A percentile compares a stretch with the other conserved stretches of the same genome.
These are phyloP conservation scores for Rhodotorula sphaerocarpa DNA, from an alignment of 768 basidiomycete genomes.

Conservation along the genomic window DNA sequence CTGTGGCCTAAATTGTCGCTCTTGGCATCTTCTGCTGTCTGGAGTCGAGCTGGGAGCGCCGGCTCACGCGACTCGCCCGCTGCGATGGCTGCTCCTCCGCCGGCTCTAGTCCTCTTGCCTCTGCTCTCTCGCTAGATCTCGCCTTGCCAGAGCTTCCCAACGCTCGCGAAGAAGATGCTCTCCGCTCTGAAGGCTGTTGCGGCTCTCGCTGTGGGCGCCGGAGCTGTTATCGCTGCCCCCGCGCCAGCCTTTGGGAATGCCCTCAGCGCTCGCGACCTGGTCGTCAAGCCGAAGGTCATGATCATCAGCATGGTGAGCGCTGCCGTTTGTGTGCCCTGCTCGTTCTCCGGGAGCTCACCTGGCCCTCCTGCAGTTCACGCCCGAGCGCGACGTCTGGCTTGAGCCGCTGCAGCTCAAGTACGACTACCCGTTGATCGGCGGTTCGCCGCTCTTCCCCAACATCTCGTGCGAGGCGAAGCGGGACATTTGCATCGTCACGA, in stretches of 20 bases:
- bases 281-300: constrained; percentile 38
- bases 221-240: constrained; percentile 12
- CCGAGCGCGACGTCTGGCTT: constrained; percentile 41
- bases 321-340: not conserved
- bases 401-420: constrained; percentile 39
- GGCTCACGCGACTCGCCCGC: no score
- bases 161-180: not conserved
- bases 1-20: no score
- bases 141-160: no score
- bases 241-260: no score
- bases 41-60: no score
- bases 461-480: constrained; percentile 44
- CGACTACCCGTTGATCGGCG: constrained; percentile 42
- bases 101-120: no score
- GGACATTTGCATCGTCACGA: constrained; percentile 44
- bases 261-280: not conserved
- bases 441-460: constrained; percentile 46
- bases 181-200: constrained; percentile 2
- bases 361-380: constrained; percentile 29
- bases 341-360: no score
- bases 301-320: constrained; percentile 34
- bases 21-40: no score
- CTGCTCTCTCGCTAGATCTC: no score
- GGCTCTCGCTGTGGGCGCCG: constrained; percentile 8
- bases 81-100: no score